Evolutionary conservation across 2,329 filamentous ascomycete genomes (phyloP), one percentile per base, ranked within the genome.

Genomic region (Xylaria sp.): DNA sequence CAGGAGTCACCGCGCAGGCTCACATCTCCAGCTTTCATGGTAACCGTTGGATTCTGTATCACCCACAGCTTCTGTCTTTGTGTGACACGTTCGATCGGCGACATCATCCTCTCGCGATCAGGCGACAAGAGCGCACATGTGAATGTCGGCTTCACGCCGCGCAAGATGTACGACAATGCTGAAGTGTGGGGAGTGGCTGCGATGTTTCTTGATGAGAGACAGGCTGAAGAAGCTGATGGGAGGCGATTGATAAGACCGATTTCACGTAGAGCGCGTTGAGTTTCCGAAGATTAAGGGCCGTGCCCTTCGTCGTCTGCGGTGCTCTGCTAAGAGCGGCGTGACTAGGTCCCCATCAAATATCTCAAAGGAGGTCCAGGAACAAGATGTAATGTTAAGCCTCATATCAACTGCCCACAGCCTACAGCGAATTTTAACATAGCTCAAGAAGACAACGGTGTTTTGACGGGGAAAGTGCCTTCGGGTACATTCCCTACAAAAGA

Each of bases 271-370:
- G 72, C 74, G 85, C 15, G 82, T 85, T n/a, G 84, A 86, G 75
- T 83, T 86, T 62, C 77, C 80, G 0, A 72, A 78, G 3, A 79
- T 86, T 0, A 75, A 75, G 74, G 41, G 84, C 84, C 0, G 85
- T 87, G 23, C 82, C 88, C 70, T 86, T 85, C 76, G 84, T 86
- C 10, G 76, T 86, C 1, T 86, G 85, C 66, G 84, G 23, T 2
- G 78, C 80, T n/a, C n/a, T n/a, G 23, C 73, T 86, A 18, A 83
- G 81, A 0, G 80, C 0, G 82, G 82, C 0, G 84, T 88, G 3
- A 87, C 84, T 69, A 85, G 84, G 65, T 84, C n/a, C n/a, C n/a
- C n/a, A n/a, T n/a, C n/a, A n/a, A n/a, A n/a, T n/a, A n/a, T n/a
- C n/a, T n/a, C n/a, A n/a, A n/a, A n/a, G n/a, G n/a, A n/a, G n/a